phyloP scores from a whole-genome alignment of 441 rosid species.

The Raphanus hybrid region DNA sequence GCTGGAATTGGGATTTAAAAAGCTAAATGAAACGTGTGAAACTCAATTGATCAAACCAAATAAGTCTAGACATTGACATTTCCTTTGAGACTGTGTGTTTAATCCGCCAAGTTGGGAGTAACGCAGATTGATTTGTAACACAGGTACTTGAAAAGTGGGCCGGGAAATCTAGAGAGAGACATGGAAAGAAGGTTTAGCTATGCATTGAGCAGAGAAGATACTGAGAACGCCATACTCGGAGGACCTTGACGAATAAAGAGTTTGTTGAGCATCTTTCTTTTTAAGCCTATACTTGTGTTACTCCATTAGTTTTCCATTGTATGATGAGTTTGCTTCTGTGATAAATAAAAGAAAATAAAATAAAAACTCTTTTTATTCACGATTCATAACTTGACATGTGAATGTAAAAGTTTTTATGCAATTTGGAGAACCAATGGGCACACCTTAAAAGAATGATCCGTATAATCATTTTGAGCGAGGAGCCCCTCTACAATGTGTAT shows the following conservation, averaged over 20 bases:
- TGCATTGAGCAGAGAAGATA: constrained; percentile 93
- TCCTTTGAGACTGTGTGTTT: neutral
- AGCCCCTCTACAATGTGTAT: too few species aligned
- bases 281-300: constrained; percentile 6
- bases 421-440: neutral
- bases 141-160: constrained; percentile 91
- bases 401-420: neutral
- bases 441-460: neutral
- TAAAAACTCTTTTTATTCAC: neutral
- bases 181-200: constrained; percentile 95
- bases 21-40: neutral
- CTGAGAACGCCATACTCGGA: constrained; percentile 91
- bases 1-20: neutral
- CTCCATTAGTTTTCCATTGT: neutral
- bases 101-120: neutral
- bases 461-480: neutral
- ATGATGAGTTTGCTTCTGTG: too few species aligned
- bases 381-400: neutral
- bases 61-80: constrained; percentile 17
- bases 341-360: too few species aligned
- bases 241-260: constrained; percentile 62
- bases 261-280: constrained; percentile 27
- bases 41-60: neutral
- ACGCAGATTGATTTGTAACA: constrained; percentile 12
- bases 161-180: constrained; percentile 87